phyloP scores from a whole-genome alignment of 495 filamentous ascomycete genomes.

The Penicillium argentinense region DNA sequence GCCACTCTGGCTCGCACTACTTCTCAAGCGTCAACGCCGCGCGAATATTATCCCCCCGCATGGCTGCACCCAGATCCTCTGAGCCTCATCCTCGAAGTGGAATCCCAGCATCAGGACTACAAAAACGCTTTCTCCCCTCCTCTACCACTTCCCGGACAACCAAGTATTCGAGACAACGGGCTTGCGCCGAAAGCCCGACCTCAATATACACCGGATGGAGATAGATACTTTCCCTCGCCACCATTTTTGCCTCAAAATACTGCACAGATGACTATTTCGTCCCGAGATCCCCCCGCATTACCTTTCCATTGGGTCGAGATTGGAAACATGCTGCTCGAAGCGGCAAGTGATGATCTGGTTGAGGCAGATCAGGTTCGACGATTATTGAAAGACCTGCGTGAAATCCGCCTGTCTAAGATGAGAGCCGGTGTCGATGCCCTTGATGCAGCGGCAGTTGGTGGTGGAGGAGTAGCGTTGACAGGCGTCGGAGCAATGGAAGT shows the following conservation, averaged over 20 bases:
- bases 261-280: constrained; percentile 25
- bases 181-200: constrained; percentile 29
- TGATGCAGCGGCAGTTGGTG: constrained; percentile 59
- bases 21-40: constrained; percentile 91
- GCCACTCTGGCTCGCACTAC: constrained; percentile 95
- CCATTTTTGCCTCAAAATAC: constrained; percentile 45
- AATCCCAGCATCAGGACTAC: constrained; percentile 62
- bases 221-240: constrained; percentile 41
- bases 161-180: constrained; percentile 32
- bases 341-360: constrained; percentile 80
- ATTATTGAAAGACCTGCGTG: constrained; percentile 77
- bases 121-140: constrained; percentile 71
- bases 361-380: constrained; percentile 72
- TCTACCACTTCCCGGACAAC: constrained; percentile 58
- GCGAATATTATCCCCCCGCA: constrained; percentile 90
- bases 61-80: constrained; percentile 82
- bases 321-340: constrained; percentile 78
- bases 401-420: constrained; percentile 89
- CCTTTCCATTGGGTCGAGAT: constrained; percentile 96
- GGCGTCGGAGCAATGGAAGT: constrained; percentile 92
- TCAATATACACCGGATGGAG: constrained; percentile 42
- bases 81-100: constrained; percentile 70
- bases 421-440: constrained; percentile 68
- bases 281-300: constrained; percentile 54
- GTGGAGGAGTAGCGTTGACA: constrained; percentile 70